Percentiles rank a stretch among this genome's conserved stretches.
Conservation (phyloP, 768 basidiomycete species). For the Termitomyces sp. region DNA sequence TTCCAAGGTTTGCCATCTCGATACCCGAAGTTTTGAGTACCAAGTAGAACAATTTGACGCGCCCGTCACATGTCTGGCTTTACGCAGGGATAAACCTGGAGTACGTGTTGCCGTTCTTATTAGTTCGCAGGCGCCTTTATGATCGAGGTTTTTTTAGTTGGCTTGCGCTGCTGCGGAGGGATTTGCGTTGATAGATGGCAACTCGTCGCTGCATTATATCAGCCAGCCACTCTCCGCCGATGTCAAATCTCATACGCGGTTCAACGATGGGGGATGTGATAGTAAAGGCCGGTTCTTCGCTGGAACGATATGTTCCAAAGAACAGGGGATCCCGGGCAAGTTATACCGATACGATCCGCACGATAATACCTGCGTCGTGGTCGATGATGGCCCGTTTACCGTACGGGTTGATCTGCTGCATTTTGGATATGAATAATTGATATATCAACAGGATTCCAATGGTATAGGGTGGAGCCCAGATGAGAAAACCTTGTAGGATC, state of each 20-base stretch:
- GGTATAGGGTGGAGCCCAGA: constrained; percentile 62
- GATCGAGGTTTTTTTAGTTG: constrained; percentile 28
- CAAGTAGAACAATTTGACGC: constrained; percentile 46
- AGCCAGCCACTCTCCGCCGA: constrained; percentile 42
- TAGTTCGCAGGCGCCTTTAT: background rate
- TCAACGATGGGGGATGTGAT: constrained; percentile 72
- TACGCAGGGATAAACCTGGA: constrained; percentile 40
- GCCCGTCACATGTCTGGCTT: constrained; percentile 51
- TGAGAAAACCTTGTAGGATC: constrained; percentile 50
- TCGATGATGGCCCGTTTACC: constrained; percentile 63
- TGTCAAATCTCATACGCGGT: constrained; percentile 41
- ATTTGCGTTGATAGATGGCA: constrained; percentile 43
- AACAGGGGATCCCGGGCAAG: constrained; percentile 45
- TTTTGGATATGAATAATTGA: constrained; percentile 7
- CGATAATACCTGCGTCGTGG: constrained; percentile 38
- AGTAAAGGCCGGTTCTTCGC: constrained; percentile 59
- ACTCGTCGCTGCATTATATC: constrained; percentile 42
- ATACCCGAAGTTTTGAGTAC: constrained; percentile 33
- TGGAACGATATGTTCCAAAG: constrained; percentile 52
- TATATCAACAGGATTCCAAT: constrained; percentile 47
- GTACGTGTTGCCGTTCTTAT: constrained; percentile 25
- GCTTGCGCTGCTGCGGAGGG: constrained; percentile 56
- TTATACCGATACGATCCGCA: constrained; percentile 55
- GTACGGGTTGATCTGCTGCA: constrained; percentile 25
- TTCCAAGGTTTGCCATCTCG: constrained; percentile 48